Percentiles rank a stretch among this genome's conserved stretches.
phyloP scores from a whole-genome alignment of 352 stramenopile genomes.

The Globisporangium cederbergense region DNA sequence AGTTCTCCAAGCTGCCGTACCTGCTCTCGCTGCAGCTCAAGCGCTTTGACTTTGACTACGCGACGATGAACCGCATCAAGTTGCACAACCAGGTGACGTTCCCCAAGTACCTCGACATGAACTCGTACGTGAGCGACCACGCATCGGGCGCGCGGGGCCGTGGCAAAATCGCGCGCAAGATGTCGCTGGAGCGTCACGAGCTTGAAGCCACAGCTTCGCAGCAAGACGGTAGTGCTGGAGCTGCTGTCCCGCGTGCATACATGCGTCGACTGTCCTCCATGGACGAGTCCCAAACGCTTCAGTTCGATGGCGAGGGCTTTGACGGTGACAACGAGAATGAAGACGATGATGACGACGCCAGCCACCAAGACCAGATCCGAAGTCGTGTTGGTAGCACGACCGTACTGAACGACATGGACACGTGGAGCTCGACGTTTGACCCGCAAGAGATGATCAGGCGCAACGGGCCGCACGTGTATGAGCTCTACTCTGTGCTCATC shows the following conservation, averaged over 20 bases:
- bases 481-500: slow-evolving; percentile 92
- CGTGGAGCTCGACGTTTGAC: slow-evolving; percentile 74
- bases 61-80: slow-evolving; percentile 86
- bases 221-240: slow-evolving; percentile 4
- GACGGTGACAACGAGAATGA: slow-evolving; percentile 9
- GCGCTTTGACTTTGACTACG: slow-evolving; percentile 91
- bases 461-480: slow-evolving; percentile 78
- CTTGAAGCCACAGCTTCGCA: slow-evolving; percentile 37
- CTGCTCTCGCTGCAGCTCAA: slow-evolving; percentile 90
- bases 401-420: slow-evolving; percentile 31
- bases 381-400: slow-evolving; percentile 7
- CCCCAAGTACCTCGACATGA: slow-evolving; percentile 89
- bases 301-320: slow-evolving; percentile 26
- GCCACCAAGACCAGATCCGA: not conserved
- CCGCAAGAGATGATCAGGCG: slow-evolving; percentile 55
- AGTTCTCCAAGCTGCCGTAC: slow-evolving; percentile 87
- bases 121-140: slow-evolving; percentile 75
- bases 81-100: slow-evolving; percentile 86
- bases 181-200: slow-evolving; percentile 82
- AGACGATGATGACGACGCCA: slow-evolving; percentile 16
- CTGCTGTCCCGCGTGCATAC: slow-evolving; percentile 7
- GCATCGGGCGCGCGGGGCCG: slow-evolving; percentile 30
- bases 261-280: slow-evolving; percentile 66
- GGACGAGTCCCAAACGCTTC: slow-evolving; percentile 61
- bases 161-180: slow-evolving; percentile 76